These are phyloP conservation scores for Takakia lepidozioides DNA, from an alignment of 225 moss, liverwort and hornwort genomes.

Conservation along the genomic window DNA sequence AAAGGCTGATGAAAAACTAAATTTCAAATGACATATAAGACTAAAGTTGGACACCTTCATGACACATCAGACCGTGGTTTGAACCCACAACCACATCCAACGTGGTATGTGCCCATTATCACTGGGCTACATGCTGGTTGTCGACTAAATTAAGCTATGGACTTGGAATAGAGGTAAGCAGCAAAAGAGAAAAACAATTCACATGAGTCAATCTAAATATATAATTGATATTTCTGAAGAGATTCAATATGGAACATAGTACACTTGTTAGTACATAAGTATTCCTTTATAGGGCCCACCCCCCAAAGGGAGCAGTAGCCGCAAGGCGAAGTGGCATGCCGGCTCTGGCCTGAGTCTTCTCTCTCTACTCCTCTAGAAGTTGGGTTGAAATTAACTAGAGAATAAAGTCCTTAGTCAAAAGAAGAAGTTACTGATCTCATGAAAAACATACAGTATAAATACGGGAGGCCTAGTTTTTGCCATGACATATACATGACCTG, in stretches of 20 bases:
- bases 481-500: background rate
- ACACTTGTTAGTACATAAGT: no score
- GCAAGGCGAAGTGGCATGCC: no score
- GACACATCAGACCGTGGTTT: no score
- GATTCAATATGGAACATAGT: constrained; percentile 2
- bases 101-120: no score
- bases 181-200: background rate
- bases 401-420: background rate
- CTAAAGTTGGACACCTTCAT: no score
- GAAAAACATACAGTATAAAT: background rate
- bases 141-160: background rate
- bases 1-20: background rate
- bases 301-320: no score
- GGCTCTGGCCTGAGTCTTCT: no score
- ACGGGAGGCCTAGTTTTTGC: constrained; percentile 1
- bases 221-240: background rate
- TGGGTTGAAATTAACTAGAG: constrained; percentile 2
- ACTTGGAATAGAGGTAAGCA: background rate
- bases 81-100: no score
- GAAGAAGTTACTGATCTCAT: background rate
- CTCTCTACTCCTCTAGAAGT: background rate
- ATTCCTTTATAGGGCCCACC: no score
- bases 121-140: no score
- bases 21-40: constrained; percentile 1
- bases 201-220: background rate